Evolutionary conservation across 2,329 filamentous ascomycete genomes (phyloP).

Genomic region (Alternaria brassicicola): DNA sequence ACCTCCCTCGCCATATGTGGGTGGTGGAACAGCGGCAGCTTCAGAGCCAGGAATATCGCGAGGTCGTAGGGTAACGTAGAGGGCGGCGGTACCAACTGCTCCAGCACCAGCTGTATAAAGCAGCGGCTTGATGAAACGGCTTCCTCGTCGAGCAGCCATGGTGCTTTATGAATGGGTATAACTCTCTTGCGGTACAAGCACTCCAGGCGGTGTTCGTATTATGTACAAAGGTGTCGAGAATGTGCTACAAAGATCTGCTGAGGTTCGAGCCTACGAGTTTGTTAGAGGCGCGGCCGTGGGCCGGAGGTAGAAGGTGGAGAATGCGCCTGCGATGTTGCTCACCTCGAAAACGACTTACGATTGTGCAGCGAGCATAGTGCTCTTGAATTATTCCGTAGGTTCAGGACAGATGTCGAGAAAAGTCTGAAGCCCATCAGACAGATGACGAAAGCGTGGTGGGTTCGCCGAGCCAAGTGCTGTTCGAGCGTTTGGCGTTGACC

Average conservation of each 20-base stretch:
- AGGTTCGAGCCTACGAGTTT: constrained; percentile 24
- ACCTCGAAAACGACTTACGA: constrained; percentile 21
- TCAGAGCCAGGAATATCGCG: constrained; percentile 74
- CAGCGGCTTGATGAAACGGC: constrained; percentile 61
- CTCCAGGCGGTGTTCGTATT: constrained; percentile 10
- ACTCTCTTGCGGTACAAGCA: constrained; percentile 1
- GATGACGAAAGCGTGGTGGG: constrained; percentile 16
- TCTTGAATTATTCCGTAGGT: constrained; percentile 19
- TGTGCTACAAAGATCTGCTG: constrained; percentile 18
- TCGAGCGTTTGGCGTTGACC: too few relatives aligned
- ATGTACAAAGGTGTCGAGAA: constrained; percentile 9
- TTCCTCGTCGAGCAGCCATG: constrained; percentile 46
- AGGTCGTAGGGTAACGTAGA: constrained; percentile 71
- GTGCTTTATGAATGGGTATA: constrained; percentile 11
- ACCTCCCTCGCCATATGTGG: constrained; percentile 71
- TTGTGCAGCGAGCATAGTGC: constrained; percentile 23
- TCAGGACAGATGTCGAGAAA: constrained; percentile 16
- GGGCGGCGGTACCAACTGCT: constrained; percentile 59
- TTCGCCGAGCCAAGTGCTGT: constrained; percentile 3
- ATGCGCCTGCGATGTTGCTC: neutral
- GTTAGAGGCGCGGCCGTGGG: constrained; percentile 21
- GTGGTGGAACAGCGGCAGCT: constrained; percentile 71
- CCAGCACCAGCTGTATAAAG: constrained; percentile 65
- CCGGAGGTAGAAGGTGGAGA: constrained; percentile 15
- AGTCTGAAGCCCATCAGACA: constrained; percentile 23